Evolutionary conservation across 129 eudicot genomes (phyloP), one percentile per base, ranked within the genome.

Genomic region (Flaveria bidentis): DNA sequence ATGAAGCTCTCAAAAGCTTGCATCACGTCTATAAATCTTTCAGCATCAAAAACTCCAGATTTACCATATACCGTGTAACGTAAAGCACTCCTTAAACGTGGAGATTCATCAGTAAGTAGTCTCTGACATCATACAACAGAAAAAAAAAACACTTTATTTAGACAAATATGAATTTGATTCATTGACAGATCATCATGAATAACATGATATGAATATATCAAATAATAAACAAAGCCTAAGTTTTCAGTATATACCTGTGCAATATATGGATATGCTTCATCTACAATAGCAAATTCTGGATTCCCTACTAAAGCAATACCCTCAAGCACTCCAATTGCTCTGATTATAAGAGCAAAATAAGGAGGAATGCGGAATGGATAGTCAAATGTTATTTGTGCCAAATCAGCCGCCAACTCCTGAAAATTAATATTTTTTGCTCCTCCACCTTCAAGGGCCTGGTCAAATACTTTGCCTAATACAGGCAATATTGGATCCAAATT

Each of bases 371-470:
- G 88, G 67, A 95, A 95, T 16, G 99, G 99, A 78, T 95, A 95
- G 79, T 95, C 99, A 47, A 95, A 95, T 58, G 99, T 95, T 72
- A 95, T 95, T 72, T 95, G 99, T 47, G 99, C 97, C 81, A 95
- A 84, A 88, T 95, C 99, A 61, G 97, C 82, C 2, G 99, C 99
- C 75, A 95, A 83, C 83, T 95, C 99, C 75, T 95, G 99, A 71
- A 71, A 95, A 82, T 95, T 95, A 47, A 95, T 84, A 75, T 91
- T 95, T 82, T 95, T 95, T 51, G 99, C 99, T 46, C 99, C 99
- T 14, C 99, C 99, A 41, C 99, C 99, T 82, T 95, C 99, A 77
- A 95, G 97, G 70, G 97, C 99, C 84, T 95, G 99, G 70, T 95
- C 99, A 81, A 95, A 95, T 65, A 95, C 99, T 89, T 95, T 91